These are phyloP conservation scores for Podaxis sp. DNA, from an alignment of 768 basidiomycete species.

Conservation along the genomic window DNA sequence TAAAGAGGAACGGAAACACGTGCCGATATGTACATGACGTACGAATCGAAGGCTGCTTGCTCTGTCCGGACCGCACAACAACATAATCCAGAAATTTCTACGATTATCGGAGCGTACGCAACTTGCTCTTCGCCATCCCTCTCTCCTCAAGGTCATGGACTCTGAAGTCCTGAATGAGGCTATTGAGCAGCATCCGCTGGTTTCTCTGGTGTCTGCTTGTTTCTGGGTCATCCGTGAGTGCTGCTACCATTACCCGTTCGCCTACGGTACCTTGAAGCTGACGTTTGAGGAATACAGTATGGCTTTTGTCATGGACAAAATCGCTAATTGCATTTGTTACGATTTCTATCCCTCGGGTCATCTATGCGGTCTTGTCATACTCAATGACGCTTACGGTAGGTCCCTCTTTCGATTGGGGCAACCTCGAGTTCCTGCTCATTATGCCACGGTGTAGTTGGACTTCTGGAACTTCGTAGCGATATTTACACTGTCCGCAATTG, in stretches of 20 bases:
- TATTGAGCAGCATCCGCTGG: slow-evolving; percentile 61
- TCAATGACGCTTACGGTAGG: slow-evolving; percentile 86
- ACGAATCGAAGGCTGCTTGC: background rate
- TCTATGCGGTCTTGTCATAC: slow-evolving; percentile 79
- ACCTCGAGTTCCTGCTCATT: slow-evolving; percentile 10
- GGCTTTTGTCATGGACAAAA: slow-evolving; percentile 79
- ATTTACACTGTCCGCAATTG: slow-evolving; percentile 64
- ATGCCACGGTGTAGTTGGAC: slow-evolving; percentile 56
- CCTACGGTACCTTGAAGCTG: background rate
- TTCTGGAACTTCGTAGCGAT: slow-evolving; percentile 89
- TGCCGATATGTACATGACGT: slow-evolving; percentile 7
- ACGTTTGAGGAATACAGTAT: slow-evolving; percentile 47
- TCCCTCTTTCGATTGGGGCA: background rate
- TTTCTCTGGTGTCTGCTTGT: slow-evolving; percentile 75
- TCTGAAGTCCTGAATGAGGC: slow-evolving; percentile 33
- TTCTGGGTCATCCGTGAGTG: slow-evolving; percentile 83
- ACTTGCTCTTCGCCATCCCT: slow-evolving; percentile 7
- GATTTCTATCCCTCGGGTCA: slow-evolving; percentile 76
- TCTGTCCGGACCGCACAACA: background rate
- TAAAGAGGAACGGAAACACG: slow-evolving; percentile 1
- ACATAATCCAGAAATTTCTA: background rate
- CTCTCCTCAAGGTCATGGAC: slow-evolving; percentile 30
- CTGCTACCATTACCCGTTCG: background rate
- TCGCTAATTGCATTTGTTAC: slow-evolving; percentile 76
- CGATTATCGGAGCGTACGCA: slow-evolving; percentile 14